phyloP scores from a whole-genome alignment of 2,329 filamentous ascomycete species.

The Paramyrothecium roridum region DNA sequence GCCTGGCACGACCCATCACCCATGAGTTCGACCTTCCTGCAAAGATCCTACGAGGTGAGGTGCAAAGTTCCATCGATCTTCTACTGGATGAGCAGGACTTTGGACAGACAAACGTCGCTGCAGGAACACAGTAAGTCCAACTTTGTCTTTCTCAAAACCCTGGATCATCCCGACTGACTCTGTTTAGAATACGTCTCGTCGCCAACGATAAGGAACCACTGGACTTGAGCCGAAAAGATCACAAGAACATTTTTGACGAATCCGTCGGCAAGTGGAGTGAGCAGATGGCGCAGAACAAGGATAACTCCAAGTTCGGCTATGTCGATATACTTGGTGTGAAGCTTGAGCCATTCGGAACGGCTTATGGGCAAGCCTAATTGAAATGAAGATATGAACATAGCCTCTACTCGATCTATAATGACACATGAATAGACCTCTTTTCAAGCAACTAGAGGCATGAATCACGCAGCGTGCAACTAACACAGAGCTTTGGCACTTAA shows the following conservation, averaged over 20 bases:
- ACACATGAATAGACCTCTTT: too few species aligned
- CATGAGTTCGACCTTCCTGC: conserved; percentile 20
- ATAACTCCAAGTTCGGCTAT: conserved; percentile 26
- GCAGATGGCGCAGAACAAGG: conserved; percentile 24
- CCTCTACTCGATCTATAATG: too few species aligned
- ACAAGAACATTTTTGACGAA: conserved; percentile 22
- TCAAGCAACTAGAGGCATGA: too few species aligned
- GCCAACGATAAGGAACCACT: conserved; percentile 47
- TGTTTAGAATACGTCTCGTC: conserved; percentile 24
- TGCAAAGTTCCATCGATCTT: conserved; percentile 43
- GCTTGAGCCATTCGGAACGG: conserved; percentile 27
- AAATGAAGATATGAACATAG: neutral
- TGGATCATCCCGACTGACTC: neutral
- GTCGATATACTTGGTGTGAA: conserved; percentile 25
- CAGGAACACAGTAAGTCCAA: conserved; percentile 26
- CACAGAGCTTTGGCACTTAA: too few species aligned
- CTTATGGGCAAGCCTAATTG: conserved; percentile 11
- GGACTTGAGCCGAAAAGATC: conserved; percentile 47
- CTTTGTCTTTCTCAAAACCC: too few species aligned
- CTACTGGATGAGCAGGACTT: conserved; percentile 50
- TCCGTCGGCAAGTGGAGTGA: conserved; percentile 24
- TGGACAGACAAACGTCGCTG: conserved; percentile 22
- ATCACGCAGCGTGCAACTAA: too few species aligned
- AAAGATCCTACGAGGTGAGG: conserved; percentile 22
- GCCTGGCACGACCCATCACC: conserved; percentile 40